Evolutionary conservation across 768 basidiomycete genomes (phyloP).

Genomic region (Calocybe cyanea): DNA sequence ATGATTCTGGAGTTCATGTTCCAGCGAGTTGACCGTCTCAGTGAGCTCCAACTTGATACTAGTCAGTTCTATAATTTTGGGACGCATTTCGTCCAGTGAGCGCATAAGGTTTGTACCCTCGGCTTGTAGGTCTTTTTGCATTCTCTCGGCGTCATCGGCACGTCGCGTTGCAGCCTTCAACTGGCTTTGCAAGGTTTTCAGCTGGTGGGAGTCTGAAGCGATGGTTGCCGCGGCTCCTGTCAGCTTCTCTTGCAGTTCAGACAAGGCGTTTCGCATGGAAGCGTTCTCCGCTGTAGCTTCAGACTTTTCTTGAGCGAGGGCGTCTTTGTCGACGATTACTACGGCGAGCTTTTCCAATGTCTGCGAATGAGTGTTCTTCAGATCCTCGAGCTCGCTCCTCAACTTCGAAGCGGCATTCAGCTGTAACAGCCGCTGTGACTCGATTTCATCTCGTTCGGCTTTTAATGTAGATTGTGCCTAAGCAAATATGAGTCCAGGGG

Average conservation of each 20-base stretch:
- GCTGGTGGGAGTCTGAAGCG: constrained; percentile 46
- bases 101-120: constrained; percentile 79
- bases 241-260: constrained; percentile 58
- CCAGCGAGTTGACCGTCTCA: constrained; percentile 58
- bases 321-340: constrained; percentile 42
- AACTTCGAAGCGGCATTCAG: constrained; percentile 44
- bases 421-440: constrained; percentile 39
- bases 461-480: constrained; percentile 59
- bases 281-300: constrained; percentile 45
- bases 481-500: constrained; percentile 3
- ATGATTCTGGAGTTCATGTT: constrained; percentile 49
- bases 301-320: constrained; percentile 45
- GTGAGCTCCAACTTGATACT: constrained; percentile 64
- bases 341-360: constrained; percentile 40
- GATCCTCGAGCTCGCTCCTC: constrained; percentile 41
- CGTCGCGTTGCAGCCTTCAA: constrained; percentile 60
- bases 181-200: constrained; percentile 63
- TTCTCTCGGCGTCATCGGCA: constrained; percentile 71
- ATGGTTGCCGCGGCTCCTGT: constrained; percentile 52
- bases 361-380: constrained; percentile 36
- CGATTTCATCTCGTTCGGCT: constrained; percentile 56
- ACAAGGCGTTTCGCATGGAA: constrained; percentile 41
- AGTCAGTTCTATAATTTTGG: constrained; percentile 81
- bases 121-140: constrained; percentile 65
- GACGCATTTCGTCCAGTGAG: constrained; percentile 81